Percentiles rank a stretch among this genome's conserved stretches.
These are phyloP conservation scores for Arthrinium puccinioides DNA, from an alignment of 2,329 filamentous ascomycete genomes.

Conservation along the genomic window DNA sequence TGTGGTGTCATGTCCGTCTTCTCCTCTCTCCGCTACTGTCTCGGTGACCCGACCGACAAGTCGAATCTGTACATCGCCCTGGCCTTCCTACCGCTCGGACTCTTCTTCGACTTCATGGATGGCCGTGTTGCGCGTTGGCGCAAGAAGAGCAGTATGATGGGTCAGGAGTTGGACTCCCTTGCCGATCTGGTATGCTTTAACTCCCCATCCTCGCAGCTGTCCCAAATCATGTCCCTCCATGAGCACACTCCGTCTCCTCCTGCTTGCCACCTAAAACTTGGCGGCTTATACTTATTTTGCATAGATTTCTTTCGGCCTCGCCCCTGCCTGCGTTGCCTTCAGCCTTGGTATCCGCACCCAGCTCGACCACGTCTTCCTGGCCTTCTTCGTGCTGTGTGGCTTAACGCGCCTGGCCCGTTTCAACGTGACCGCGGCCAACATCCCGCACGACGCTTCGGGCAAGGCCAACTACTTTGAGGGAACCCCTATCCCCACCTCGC, in stretches of 20 bases:
- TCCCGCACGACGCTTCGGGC: slow-evolving; percentile 86
- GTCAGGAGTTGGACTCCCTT: slow-evolving; percentile 91
- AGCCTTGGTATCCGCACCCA: slow-evolving; percentile 79
- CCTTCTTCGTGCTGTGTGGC: slow-evolving; percentile 91
- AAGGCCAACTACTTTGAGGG: slow-evolving; percentile 97
- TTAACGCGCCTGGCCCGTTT: slow-evolving; percentile 91
- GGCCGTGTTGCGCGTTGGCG: slow-evolving; percentile 95
- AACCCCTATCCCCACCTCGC: slow-evolving; percentile 86
- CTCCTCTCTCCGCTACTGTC: slow-evolving; percentile 87
- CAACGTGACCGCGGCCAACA: slow-evolving; percentile 85
- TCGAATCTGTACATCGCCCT: slow-evolving; percentile 76
- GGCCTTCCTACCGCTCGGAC: slow-evolving; percentile 78
- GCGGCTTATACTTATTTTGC: too few relatives aligned
- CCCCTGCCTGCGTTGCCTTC: slow-evolving; percentile 82
- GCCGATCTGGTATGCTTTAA: slow-evolving; percentile 82
- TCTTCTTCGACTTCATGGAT: slow-evolving; percentile 98
- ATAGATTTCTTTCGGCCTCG: slow-evolving; percentile 91
- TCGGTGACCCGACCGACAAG: slow-evolving; percentile 59
- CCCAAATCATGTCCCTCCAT: background rate
- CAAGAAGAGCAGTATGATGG: slow-evolving; percentile 95
- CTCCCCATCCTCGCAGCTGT: slow-evolving; percentile 1
- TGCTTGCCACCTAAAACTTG: slow-evolving; percentile 2
- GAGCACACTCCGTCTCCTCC: background rate
- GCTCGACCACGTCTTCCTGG: slow-evolving; percentile 70
- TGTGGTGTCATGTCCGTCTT: slow-evolving; percentile 94